phyloP scores from a whole-genome alignment of 2,329 filamentous ascomycete genomes.

The Colletotrichum sp. region DNA sequence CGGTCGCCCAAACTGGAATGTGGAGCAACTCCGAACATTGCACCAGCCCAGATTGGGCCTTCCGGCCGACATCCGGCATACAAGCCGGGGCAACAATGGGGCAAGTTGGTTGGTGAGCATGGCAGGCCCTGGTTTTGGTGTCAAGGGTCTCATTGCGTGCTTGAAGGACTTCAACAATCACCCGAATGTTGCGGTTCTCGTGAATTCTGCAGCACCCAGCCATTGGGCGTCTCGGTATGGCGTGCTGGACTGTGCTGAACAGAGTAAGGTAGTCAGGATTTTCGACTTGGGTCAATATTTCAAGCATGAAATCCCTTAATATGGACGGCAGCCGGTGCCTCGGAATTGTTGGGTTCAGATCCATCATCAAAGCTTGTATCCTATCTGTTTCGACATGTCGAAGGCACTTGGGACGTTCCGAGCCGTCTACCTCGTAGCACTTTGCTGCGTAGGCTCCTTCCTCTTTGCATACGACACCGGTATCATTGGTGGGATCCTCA shows the following conservation, averaged over 20 bases:
- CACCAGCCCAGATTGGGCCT: background rate
- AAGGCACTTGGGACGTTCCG: conserved; percentile 37
- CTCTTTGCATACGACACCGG: conserved; percentile 48
- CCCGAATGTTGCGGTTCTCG: background rate
- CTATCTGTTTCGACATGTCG: background rate
- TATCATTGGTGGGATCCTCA: conserved; percentile 45
- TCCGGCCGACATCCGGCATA: conserved; percentile 4
- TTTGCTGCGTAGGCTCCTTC: conserved; percentile 44
- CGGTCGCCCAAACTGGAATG: background rate
- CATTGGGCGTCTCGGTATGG: background rate
- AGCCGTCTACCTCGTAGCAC: conserved; percentile 40
- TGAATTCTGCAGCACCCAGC: background rate
- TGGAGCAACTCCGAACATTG: background rate
- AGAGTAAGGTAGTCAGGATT: background rate
- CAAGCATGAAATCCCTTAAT: background rate
- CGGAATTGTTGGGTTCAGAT: background rate
- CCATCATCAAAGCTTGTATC: background rate
- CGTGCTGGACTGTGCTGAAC: background rate
- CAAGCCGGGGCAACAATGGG: background rate
- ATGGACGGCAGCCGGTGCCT: too few species aligned
- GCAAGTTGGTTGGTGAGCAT: background rate
- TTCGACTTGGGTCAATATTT: background rate
- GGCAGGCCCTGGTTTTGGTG: background rate
- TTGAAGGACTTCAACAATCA: background rate
- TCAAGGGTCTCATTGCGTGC: background rate